A percentile compares a stretch with the other conserved stretches of the same genome.
phyloP scores from a whole-genome alignment of 2,329 filamentous ascomycete genomes.

The Scytalidium lignicola region DNA sequence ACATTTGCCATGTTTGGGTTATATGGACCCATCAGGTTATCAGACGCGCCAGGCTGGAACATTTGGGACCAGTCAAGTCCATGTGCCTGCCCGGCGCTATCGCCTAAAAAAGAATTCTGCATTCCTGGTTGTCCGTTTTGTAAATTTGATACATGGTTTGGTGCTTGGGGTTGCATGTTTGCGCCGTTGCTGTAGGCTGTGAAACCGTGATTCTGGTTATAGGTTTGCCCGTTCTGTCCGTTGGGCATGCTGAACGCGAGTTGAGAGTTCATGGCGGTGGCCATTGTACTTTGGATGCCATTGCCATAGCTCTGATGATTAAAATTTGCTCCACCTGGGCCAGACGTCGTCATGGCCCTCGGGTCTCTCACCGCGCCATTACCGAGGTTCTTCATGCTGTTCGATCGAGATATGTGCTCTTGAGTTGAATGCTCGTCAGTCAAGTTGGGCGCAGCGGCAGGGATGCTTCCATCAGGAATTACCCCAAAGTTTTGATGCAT shows the following conservation, averaged over 20 bases:
- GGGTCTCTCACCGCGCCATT: conserved; percentile 52
- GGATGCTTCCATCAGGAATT: conserved; percentile 35
- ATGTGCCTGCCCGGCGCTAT: conserved; percentile 53
- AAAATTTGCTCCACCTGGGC: conserved; percentile 44
- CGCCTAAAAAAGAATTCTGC: conserved; percentile 54
- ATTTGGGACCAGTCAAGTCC: conserved; percentile 72
- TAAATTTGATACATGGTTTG: conserved; percentile 18
- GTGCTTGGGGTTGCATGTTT: conserved; percentile 22
- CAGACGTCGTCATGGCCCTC: conserved; percentile 49
- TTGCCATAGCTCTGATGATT: conserved; percentile 49
- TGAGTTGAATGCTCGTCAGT: conserved; percentile 60
- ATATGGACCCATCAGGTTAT: conserved; percentile 51
- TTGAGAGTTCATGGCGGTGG: conserved; percentile 55
- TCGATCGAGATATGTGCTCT: conserved; percentile 56
- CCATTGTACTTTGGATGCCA: conserved; percentile 57
- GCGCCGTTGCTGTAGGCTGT: conserved; percentile 26
- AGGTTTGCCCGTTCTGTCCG: conserved; percentile 49
- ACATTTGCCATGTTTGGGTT: conserved; percentile 59
- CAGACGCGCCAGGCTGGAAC: conserved; percentile 68
- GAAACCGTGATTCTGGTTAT: conserved; percentile 30
- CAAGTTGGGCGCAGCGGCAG: conserved; percentile 31
- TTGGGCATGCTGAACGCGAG: conserved; percentile 57
- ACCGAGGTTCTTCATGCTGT: conserved; percentile 54
- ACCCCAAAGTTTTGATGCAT: conserved; percentile 55
- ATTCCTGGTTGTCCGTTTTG: conserved; percentile 30